These are phyloP conservation scores for Daedaleopsis sinensis DNA, from an alignment of 768 basidiomycete genomes.

Conservation along the genomic window DNA sequence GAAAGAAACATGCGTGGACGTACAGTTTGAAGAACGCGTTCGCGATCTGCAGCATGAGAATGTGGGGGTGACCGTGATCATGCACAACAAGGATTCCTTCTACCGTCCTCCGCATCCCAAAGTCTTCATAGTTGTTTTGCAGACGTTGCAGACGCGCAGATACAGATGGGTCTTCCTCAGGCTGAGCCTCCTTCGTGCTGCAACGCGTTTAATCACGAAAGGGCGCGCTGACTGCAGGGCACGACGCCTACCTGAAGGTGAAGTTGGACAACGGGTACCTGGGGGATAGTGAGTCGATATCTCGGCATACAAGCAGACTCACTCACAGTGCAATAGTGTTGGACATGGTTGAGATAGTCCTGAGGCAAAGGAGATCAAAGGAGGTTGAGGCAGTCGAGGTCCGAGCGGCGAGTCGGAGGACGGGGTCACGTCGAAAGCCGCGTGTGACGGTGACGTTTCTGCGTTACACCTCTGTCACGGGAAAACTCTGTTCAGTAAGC, in stretches of 20 bases:
- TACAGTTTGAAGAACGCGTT: constrained; percentile 99
- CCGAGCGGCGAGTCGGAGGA: not conserved
- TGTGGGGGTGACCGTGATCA: constrained; percentile 97
- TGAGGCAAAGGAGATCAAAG: not conserved
- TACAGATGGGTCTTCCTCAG: constrained; percentile 96
- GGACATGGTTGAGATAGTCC: constrained; percentile 38
- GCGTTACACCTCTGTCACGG: not conserved
- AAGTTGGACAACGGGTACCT: constrained; percentile 91
- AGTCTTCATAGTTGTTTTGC: constrained; percentile 96
- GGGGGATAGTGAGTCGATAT: constrained; percentile 4
- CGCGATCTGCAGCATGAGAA: constrained; percentile 97
- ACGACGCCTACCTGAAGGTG: constrained; percentile 72
- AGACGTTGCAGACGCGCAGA: constrained; percentile 92
- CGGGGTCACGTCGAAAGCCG: not conserved
- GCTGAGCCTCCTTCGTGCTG: constrained; percentile 95
- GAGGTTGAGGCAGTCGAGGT: not conserved
- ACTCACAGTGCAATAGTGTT: constrained; percentile 53
- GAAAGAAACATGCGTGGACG: constrained; percentile 33
- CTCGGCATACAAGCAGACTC: not conserved
- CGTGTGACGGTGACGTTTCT: not conserved
- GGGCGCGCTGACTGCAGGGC: constrained; percentile 1
- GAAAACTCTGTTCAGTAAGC: not conserved
- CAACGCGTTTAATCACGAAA: not conserved
- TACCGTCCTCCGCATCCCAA: constrained; percentile 94
- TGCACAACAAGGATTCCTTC: constrained; percentile 90